These are phyloP conservation scores for Pseudocercospora eumusae DNA, from an alignment of 2,329 filamentous ascomycete species.

Conservation along the genomic window DNA sequence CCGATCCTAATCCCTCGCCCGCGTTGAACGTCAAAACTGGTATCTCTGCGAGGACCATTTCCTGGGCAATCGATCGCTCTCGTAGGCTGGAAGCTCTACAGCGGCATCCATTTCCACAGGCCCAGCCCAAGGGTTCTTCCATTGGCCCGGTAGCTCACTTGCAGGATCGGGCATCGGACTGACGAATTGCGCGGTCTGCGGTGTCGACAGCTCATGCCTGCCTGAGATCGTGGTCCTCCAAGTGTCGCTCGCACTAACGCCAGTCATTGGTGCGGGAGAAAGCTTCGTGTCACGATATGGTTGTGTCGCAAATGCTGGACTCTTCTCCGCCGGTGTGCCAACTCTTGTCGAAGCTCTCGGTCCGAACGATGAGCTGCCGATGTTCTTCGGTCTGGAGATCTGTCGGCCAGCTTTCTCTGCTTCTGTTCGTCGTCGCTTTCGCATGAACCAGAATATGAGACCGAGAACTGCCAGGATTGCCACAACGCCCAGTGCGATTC, in stretches of 20 bases:
- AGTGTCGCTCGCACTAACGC: constrained; percentile 2
- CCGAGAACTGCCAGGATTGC: neutral
- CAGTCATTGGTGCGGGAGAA: neutral
- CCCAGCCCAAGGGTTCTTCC: constrained; percentile 3
- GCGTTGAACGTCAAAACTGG: neutral
- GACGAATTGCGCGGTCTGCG: neutral
- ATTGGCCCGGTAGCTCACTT: neutral
- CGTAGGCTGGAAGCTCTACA: constrained; percentile 1
- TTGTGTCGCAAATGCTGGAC: neutral
- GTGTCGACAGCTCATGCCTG: constrained; percentile 9
- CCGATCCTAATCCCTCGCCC: neutral
- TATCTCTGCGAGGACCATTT: neutral
- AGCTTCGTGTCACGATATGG: neutral
- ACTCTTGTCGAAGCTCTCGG: constrained; percentile 2
- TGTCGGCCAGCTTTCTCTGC: neutral
- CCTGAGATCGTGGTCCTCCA: constrained; percentile 7
- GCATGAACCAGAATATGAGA: constrained; percentile 1
- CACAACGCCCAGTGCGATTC: neutral
- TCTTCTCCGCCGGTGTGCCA: constrained; percentile 2
- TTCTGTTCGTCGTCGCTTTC: neutral
- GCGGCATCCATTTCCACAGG: neutral
- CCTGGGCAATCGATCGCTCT: neutral
- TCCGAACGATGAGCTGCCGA: constrained; percentile 6
- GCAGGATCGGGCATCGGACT: constrained; percentile 1
- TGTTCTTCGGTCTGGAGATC: constrained; percentile 8